Evolutionary conservation across 495 filamentous ascomycete genomes (phyloP), one percentile per base, ranked within the genome.

Genomic region (Aspergillus funiculosus): DNA sequence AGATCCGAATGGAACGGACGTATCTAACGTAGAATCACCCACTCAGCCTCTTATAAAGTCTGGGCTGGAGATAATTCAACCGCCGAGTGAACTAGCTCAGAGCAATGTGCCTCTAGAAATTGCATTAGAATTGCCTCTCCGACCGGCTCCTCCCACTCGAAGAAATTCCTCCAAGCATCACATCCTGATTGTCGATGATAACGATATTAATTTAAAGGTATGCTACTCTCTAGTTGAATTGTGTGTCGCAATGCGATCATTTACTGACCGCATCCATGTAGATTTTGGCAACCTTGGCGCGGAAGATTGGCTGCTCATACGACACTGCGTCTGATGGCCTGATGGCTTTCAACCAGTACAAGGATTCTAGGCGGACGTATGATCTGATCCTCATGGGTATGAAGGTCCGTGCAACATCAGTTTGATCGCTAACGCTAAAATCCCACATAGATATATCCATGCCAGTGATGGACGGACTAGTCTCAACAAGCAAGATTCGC

Each of bases 321-420:
- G 59, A 62, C n/a, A 72, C 68, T 4, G 79, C 78, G 0, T 54
- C 60, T 21, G 76, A 82, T 46, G 79, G 79, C 9, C 62, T 74
- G 5, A 67, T 79, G 27, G 78, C 79, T 2, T 52, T 81, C 15
- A 58, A 79, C 15, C 57, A 62, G 4, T 78, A 69, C 31, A 57
- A 62, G 13, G 28, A 49, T 9, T 26, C 50, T n/a, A 28, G 35
- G 21, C 46, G 36, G 6, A 40, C 31, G 26, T 71, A 73, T 50
- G 66, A 73, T 47, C 57, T 73, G 13, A 66, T 80, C 4, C 67
- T 79, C 18, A 79, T 80, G 50, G 57, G 55, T 54, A 29, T 39
- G 51, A n/a, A 28, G 11, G 5, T 13, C n/a, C 5, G 4, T 34
- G n/a, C 31, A 5, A 26, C 21, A 9, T 34, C 25, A 27, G 1